Evolutionary conservation across 2,329 filamentous ascomycete genomes (phyloP).

Genomic region (Dactylellina haptotyla): DNA sequence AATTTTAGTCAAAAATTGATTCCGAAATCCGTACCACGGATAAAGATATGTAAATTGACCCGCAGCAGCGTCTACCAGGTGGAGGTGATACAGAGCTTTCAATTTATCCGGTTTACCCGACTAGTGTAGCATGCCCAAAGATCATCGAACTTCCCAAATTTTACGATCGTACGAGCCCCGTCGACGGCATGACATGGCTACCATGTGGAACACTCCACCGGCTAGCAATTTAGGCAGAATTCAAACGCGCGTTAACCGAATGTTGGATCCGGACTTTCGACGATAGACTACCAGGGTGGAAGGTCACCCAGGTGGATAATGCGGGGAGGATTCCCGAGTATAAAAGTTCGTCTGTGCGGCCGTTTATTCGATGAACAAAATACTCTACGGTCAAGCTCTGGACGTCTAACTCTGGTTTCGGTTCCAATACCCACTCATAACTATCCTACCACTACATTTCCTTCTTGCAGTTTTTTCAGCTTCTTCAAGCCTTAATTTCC

Average conservation of each 20-base stretch:
- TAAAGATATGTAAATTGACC: background rate
- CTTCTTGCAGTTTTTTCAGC: background rate
- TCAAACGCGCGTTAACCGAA: slow-evolving; percentile 35
- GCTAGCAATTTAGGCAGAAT: slow-evolving; percentile 47
- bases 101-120: background rate
- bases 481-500: background rate
- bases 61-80: background rate
- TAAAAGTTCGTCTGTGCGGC: slow-evolving; percentile 20
- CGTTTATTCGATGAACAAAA: no score
- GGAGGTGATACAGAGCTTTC: no score
- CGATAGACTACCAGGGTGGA: slow-evolving; percentile 19
- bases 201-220: background rate
- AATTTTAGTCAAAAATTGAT: background rate
- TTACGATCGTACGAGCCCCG: background rate
- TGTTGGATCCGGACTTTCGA: slow-evolving; percentile 25
- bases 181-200: background rate
- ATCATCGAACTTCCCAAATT: background rate
- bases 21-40: background rate
- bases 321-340: slow-evolving; percentile 24
- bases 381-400: no score
- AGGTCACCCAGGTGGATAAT: slow-evolving; percentile 14
- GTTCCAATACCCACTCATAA: no score
- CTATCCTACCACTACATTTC: no score
- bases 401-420: no score
- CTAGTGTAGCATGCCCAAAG: background rate